phyloP scores from a whole-genome alignment of 2,329 filamentous ascomycete species.

The Aspergillus sp. region DNA sequence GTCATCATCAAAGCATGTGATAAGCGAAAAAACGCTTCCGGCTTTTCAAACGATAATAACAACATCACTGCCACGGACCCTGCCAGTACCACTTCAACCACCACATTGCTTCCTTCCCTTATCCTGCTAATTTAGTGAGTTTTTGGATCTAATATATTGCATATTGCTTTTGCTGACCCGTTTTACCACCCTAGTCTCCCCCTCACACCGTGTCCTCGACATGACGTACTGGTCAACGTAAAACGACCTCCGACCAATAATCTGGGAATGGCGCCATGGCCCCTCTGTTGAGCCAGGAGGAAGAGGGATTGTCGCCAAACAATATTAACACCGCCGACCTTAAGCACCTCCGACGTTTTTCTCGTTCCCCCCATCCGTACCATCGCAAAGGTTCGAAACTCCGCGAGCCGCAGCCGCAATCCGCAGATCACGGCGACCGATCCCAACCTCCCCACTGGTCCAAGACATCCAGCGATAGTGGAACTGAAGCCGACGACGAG shows the following conservation, averaged over 20 bases:
- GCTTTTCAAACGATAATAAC: slow-evolving; percentile 8
- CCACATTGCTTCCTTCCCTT: not conserved
- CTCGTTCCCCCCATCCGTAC: slow-evolving; percentile 65
- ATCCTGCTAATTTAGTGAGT: not conserved
- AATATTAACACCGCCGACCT: slow-evolving; percentile 14
- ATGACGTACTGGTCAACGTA: slow-evolving; percentile 26
- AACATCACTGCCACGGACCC: not conserved
- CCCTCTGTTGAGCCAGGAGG: slow-evolving; percentile 24
- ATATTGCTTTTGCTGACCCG: not conserved
- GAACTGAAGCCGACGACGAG: slow-evolving; percentile 93
- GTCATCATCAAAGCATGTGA: slow-evolving; percentile 10
- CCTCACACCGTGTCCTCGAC: slow-evolving; percentile 8
- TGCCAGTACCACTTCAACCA: not conserved
- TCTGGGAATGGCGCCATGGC: slow-evolving; percentile 29
- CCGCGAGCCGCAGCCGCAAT: slow-evolving; percentile 44
- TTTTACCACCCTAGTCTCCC: slow-evolving; percentile 2
- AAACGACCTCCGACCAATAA: slow-evolving; percentile 5
- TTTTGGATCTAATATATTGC: not conserved
- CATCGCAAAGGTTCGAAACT: slow-evolving; percentile 56
- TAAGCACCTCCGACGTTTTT: slow-evolving; percentile 44
- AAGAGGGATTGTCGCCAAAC: slow-evolving; percentile 16
- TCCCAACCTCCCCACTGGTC: slow-evolving; percentile 44
- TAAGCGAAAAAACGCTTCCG: slow-evolving; percentile 13
- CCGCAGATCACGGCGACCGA: slow-evolving; percentile 30
- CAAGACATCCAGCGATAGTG: slow-evolving; percentile 73